Base-by-base conservation (phyloP, 1,139 yeast species). In the Geotrichum klebahnii region DNA sequence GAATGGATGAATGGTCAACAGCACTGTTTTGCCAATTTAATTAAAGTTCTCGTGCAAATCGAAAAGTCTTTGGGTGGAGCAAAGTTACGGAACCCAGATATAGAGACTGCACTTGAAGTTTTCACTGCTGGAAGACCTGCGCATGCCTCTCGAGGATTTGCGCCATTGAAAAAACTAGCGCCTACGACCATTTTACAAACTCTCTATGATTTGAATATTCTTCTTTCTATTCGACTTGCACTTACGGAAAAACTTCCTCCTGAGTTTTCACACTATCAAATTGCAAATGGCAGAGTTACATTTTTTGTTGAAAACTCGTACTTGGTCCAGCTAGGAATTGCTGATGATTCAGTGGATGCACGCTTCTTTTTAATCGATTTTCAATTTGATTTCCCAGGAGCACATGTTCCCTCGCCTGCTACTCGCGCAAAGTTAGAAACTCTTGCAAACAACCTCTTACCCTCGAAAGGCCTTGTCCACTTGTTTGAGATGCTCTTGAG, bases 1-100 rank as follows among this genome's bases (percentile, higher is more conserved):
- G 84, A 86, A 54, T 90, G 95, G 94, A 74, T 90, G 44, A 74
- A 95, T 55, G 89, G 87, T 53, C 95, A 89, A 59, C 81, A 83
- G 56, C 80, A 80, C 64, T 78, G 83, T 51, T 80, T 79, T 50
- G 68, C 76, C 45, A 88, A 86, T 53, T 80, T 84, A 51, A 75
- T 74, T 44, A 79, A 75, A 81, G 85, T 73, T 45, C 76, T 80
- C 33, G 76, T 72, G 56, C 76, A 76, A 44, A 79, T 79, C 48
- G 83, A 84, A 57, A 78, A 82, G 36, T 80, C 83, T 33, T 73
- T 89, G 54, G 75, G 81, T 4, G 87, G 90, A 17, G 97, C 97
- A 1, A 87, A 88, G 61, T 69, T 90, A 53, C 95, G 96, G 5
- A 86, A 88, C 65, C 92, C 96, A 0, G 97, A 92, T 66, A 67